Percentiles rank a stretch among this genome's conserved stretches.
These are phyloP conservation scores for Psidium guajava DNA, from an alignment of 345 rosid genomes.

Conservation along the genomic window DNA sequence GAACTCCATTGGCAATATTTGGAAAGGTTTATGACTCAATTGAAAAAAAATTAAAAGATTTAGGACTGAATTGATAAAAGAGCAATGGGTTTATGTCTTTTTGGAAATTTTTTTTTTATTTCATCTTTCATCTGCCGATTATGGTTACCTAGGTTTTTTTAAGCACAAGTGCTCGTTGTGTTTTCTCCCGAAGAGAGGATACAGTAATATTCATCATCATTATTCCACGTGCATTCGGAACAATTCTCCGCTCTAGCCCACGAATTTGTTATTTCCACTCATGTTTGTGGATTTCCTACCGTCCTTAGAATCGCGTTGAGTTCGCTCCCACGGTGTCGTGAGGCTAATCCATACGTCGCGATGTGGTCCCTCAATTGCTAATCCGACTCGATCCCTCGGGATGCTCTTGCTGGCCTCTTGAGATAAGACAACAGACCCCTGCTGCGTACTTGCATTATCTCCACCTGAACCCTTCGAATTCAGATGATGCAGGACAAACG, in stretches of 20 bases:
- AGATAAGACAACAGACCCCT: neutral
- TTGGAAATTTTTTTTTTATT: neutral
- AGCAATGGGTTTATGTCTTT: rapidly evolving
- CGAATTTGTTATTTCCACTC: neutral
- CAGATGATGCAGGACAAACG: neutral
- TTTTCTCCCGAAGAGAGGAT: neutral
- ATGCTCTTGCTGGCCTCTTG: neutral
- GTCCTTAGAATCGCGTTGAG: neutral
- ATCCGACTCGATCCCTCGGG: neutral
- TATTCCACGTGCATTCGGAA: neutral
- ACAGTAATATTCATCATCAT: neutral
- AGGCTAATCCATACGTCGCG: neutral
- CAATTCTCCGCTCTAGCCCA: neutral
- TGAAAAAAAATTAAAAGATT: neutral
- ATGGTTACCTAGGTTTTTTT: neutral
- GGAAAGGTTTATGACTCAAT: too few relatives aligned
- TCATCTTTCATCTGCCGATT: neutral
- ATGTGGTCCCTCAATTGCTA: neutral
- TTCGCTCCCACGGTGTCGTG: neutral
- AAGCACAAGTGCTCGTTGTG: neutral
- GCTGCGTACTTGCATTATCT: neutral
- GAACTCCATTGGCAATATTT: too few relatives aligned
- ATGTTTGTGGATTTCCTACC: neutral
- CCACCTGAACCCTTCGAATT: neutral
- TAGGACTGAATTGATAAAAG: too few relatives aligned